A percentile compares a stretch with the other conserved stretches of the same genome.
phyloP scores from a whole-genome alignment of 2,329 filamentous ascomycete species.

The Paraphaeosphaeria minitans region DNA sequence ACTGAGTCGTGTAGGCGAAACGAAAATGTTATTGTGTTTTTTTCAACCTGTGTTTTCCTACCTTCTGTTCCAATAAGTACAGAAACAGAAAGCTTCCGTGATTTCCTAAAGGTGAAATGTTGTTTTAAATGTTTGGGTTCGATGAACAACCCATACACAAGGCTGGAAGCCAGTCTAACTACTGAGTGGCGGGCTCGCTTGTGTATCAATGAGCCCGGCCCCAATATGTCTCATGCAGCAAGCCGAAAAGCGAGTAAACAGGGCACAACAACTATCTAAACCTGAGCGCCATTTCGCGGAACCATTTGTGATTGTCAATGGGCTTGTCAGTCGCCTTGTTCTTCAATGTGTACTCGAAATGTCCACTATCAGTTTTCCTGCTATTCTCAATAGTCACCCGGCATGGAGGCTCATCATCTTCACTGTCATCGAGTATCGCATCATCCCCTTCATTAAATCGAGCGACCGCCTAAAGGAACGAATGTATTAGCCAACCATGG shows the following conservation, averaged over 20 bases:
- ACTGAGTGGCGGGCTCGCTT: not conserved
- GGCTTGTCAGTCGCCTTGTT: not conserved
- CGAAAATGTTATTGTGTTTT: too few relatives aligned
- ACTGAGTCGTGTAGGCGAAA: not conserved
- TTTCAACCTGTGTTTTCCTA: too few relatives aligned
- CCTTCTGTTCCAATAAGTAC: too few relatives aligned
- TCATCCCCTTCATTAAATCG: not conserved
- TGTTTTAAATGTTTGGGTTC: not conserved
- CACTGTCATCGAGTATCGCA: slow-evolving; percentile 1
- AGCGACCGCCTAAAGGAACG: not conserved
- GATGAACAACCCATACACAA: not conserved
- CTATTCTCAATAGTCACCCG: not conserved
- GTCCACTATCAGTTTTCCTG: not conserved
- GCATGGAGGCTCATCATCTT: not conserved
- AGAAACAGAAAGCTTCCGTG: not conserved
- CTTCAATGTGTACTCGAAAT: slow-evolving; percentile 3
- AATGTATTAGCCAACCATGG: not conserved
- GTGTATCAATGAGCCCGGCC: not conserved
- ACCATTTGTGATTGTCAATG: not conserved
- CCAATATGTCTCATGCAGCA: not conserved
- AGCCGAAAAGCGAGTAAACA: not conserved
- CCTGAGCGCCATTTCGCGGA: not conserved
- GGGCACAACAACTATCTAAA: not conserved
- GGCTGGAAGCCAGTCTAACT: too few relatives aligned
- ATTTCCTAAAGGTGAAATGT: too few relatives aligned